Evolutionary conservation across 352 stramenopile genomes (phyloP), one percentile per base, ranked within the genome.

Genomic region (Globisporangium middletonii): DNA sequence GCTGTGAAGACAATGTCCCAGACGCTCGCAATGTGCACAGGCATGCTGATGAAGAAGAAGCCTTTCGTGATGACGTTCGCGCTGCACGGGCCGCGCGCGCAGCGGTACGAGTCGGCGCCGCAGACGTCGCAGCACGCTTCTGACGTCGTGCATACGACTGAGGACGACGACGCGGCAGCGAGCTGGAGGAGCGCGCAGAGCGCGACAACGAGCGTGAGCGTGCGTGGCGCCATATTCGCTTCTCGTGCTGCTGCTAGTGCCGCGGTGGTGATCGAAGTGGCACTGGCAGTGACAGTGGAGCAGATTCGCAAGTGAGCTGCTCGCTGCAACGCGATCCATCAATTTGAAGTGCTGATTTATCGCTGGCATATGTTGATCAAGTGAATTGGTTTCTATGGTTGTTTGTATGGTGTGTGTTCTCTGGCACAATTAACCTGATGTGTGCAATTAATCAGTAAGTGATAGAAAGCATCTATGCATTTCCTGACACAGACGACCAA

Each of bases 41-140:
- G 76, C 35, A 63, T 43, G 51, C 71, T 83, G 62, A 80, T 72
- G 67, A 69, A 80, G 69, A 86, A 86, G 62, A 82, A 71, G 13
- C 56, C 60, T 37, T 71, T 74, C 11, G 69, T 69, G 33, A 83
- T 4, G 48, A 70, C 47, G 54, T 57, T 73, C 51, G 65, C 69
- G 62, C 69, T 82, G 71, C 76, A 86, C 33, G 76, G 73, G 0
- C 76, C 76, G 16, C 76, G 73, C 9, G 67, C 62, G 38, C 76
- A 86, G 54, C 76, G 76, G 33, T 71, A 61, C 57, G 73, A 83
- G 53, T 71, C 65, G 26, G 57, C 63, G 2, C 76, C 73, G 27
- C 76, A 86, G 9, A 76, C 58, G 23, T 62, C 62, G 54, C 76
- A 86, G 69, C 76, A 86, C 13, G 79, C 69, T 1, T 77, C 63